Evolutionary conservation across 2,329 filamentous ascomycete species (phyloP).

Genomic region (Emmonsiellopsis sp.): DNA sequence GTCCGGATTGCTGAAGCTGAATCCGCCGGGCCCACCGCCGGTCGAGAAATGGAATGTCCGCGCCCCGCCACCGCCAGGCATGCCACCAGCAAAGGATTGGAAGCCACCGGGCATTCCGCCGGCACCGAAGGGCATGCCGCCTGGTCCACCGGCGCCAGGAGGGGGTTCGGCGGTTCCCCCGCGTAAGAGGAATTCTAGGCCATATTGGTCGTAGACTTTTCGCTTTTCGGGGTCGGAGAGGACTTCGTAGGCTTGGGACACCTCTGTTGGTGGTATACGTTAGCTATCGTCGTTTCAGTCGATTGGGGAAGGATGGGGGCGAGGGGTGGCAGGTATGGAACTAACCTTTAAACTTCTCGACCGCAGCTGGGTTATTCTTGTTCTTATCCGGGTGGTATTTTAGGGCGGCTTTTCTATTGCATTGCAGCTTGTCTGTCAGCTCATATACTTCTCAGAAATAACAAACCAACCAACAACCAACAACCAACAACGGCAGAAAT

Average conservation of each 20-base stretch:
- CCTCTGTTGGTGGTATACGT: conserved; percentile 44
- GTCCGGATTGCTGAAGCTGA: conserved; percentile 73
- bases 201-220: conserved; percentile 88
- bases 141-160: conserved; percentile 44
- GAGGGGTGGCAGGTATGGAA: not conserved
- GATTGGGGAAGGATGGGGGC: not conserved
- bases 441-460: not conserved
- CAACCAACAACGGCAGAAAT: not conserved
- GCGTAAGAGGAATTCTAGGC: conserved; percentile 81
- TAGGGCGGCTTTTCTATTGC: conserved; percentile 66
- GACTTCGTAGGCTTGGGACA: conserved; percentile 95
- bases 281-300: conserved; percentile 7
- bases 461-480: not conserved
- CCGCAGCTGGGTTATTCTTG: conserved; percentile 73
- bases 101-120: conserved; percentile 47
- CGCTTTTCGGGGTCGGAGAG: conserved; percentile 95
- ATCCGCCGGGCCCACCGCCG: conserved; percentile 53
- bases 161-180: conserved; percentile 62
- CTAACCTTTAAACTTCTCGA: conserved; percentile 84
- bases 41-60: conserved; percentile 40
- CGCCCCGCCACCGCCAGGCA: conserved; percentile 38
- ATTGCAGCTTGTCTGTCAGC: conserved; percentile 9
- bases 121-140: conserved; percentile 38
- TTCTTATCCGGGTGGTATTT: conserved; percentile 98
- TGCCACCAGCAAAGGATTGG: conserved; percentile 39